Conservation (phyloP, 768 basidiomycete species). For the Termitomyces bulborhizus region DNA sequence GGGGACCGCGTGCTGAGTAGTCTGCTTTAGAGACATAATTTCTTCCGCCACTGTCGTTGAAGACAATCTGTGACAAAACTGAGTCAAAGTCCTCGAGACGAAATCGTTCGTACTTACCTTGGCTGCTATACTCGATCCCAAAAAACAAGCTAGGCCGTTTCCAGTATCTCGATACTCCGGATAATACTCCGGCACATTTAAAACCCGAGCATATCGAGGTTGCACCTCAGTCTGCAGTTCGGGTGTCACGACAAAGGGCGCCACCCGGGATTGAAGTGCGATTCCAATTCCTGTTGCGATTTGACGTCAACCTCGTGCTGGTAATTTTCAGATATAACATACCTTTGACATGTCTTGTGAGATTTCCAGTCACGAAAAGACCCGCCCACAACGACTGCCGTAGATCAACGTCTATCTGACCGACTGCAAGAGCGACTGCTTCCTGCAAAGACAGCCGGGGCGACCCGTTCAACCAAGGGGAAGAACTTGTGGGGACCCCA, state of each 20-base stretch:
- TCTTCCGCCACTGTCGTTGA: conserved; percentile 59
- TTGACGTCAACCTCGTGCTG: not conserved
- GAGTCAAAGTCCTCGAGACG: not conserved
- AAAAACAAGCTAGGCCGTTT: conserved; percentile 73
- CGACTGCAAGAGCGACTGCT: conserved; percentile 58
- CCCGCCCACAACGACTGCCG: conserved; percentile 74
- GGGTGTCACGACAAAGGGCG: conserved; percentile 52
- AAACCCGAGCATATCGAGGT: conserved; percentile 52
- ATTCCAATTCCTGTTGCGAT: conserved; percentile 45
- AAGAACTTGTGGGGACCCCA: conserved; percentile 21
- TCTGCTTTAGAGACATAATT: conserved; percentile 79
- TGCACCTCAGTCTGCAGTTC: conserved; percentile 71
- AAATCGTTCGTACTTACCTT: conserved; percentile 44
- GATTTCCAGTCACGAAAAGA: conserved; percentile 74
- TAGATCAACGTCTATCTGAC: conserved; percentile 54
- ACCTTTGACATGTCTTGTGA: conserved; percentile 72
- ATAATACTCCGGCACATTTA: conserved; percentile 84
- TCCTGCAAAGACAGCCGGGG: conserved; percentile 52
- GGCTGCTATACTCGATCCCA: conserved; percentile 79
- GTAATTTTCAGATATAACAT: conserved; percentile 7
- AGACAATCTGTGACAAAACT: conserved; percentile 49
- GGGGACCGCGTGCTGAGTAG: conserved; percentile 68
- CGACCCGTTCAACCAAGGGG: conserved; percentile 18
- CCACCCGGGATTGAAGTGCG: conserved; percentile 68
- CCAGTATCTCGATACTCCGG: conserved; percentile 85